Evolutionary conservation across 2,329 filamentous ascomycete genomes (phyloP), one percentile per base, ranked within the genome.

Genomic region (Fusarium pseudograminearum): DNA sequence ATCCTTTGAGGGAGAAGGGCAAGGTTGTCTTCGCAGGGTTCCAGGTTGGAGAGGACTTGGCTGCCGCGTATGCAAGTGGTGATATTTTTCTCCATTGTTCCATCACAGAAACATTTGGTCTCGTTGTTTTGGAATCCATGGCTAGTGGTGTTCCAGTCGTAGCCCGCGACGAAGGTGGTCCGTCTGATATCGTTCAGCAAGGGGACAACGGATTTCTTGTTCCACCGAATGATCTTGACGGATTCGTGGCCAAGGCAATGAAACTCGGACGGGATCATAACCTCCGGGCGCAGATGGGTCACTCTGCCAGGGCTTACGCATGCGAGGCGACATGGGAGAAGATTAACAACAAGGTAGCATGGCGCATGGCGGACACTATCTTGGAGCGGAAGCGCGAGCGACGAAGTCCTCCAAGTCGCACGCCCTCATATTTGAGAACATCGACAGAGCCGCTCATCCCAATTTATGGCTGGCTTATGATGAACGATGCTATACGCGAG

Each of bases 71-170:
- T 69, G 89, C 90, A 4, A 87, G 86, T 5, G 89, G 86, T 1
- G 90, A 92, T 73, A 70, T 92, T n/a, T 92, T 92, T 74, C 78
- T 92, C 16, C 90, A 92, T 78, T 91, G 89, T 78, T 92, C 88
- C 24, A 82, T 92, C 60, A 92, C 90, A 1, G 90, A 92, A 77
- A 92, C 90, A 0, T 92, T 92, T 76, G 90, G 90, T 1, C 81
- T 92, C 12, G 90, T 92, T 0, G 90, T 92, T 3, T 80, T 92
- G 3, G 90, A 92, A 77, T 87, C 88, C 5, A 91, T 92, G 89
- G 89, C 90, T 0, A 91, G 89, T 67, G 89, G 89, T 4, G 83
- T 93, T 4, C 89, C 90, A 0, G 90, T 92, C 26, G 83, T 92
- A 54, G 90, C 90, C 4, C 84, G 90, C 46, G 89, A 92, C 71